phyloP scores from a whole-genome alignment of 2,329 filamentous ascomycete genomes.

The Pochonia chlamydosporia region DNA sequence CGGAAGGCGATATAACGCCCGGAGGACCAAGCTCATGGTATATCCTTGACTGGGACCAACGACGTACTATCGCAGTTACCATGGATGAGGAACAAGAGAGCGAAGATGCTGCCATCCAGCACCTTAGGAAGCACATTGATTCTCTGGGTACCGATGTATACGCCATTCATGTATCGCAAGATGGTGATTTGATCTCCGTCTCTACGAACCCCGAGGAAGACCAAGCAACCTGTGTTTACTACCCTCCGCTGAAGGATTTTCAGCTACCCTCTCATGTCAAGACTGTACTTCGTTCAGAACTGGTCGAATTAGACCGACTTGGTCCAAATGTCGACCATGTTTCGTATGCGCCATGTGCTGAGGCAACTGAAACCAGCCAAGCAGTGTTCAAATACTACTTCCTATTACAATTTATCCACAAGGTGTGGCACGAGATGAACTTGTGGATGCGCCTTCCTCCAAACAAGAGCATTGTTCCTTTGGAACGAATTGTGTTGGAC shows the following conservation, averaged over 20 bases:
- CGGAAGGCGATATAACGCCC: constrained; percentile 1
- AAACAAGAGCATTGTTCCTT: constrained; percentile 28
- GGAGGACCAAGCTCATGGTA: constrained; percentile 18
- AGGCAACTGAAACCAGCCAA: constrained; percentile 8
- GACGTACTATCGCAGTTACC: constrained; percentile 17
- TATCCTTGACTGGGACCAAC: constrained; percentile 18
- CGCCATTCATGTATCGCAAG: constrained; percentile 14
- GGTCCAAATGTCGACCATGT: constrained; percentile 22
- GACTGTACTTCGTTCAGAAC: constrained; percentile 13
- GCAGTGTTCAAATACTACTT: constrained; percentile 31
- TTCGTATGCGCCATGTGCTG: constrained; percentile 8
- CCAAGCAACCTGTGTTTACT: constrained; percentile 17
- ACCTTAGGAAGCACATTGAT: constrained; percentile 15
- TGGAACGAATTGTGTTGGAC: constrained; percentile 28
- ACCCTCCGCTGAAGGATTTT: constrained; percentile 17
- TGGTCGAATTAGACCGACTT: constrained; percentile 22
- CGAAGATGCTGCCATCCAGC: constrained; percentile 13
- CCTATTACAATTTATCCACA: constrained; percentile 12
- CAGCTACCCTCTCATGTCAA: constrained; percentile 9
- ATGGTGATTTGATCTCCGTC: constrained; percentile 8
- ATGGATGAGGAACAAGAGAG: constrained; percentile 19
- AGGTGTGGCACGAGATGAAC: constrained; percentile 29
- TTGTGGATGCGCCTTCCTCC: constrained; percentile 26
- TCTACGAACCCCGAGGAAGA: constrained; percentile 23
- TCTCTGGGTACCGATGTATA: constrained; percentile 14